Conservation (phyloP, 495 filamentous ascomycete species). For the Talaromyces wortmannii region DNA sequence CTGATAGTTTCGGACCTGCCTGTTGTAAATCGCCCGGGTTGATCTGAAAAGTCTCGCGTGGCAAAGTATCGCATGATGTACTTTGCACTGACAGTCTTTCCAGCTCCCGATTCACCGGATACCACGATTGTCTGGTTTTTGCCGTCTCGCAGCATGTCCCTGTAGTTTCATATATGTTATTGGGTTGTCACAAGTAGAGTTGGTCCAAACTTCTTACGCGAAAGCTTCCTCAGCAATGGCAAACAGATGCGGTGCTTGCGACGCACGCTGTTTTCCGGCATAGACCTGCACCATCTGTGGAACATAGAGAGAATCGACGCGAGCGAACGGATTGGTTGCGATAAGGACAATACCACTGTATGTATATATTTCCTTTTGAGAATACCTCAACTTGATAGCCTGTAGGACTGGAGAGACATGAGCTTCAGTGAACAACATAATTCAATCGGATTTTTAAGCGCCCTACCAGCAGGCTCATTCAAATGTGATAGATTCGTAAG, state of each 20-base stretch:
- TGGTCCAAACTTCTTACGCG: constrained; percentile 54
- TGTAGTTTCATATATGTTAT: constrained; percentile 20
- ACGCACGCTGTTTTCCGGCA: constrained; percentile 91
- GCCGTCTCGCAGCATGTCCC: constrained; percentile 92
- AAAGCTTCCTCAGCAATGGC: constrained; percentile 99
- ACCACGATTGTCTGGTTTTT: constrained; percentile 99
- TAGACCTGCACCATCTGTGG: constrained; percentile 99
- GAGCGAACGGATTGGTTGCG: constrained; percentile 95
- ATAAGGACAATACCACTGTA: constrained; percentile 99
- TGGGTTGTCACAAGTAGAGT: background rate
- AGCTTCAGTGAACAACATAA: constrained; percentile 14
- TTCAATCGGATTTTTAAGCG: constrained; percentile 1
- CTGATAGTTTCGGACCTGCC: constrained; percentile 85
- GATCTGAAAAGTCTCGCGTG: constrained; percentile 89
- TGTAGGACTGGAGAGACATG: constrained; percentile 67
- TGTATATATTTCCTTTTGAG: constrained; percentile 99
- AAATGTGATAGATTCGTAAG: constrained; percentile 95
- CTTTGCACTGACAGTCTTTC: constrained; percentile 98
- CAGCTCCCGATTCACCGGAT: constrained; percentile 95
- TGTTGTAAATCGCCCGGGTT: constrained; percentile 70
- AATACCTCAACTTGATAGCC: constrained; percentile 95
- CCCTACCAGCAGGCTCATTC: constrained; percentile 93
- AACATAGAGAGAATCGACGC: constrained; percentile 97
- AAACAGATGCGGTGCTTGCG: constrained; percentile 96
- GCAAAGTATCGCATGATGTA: constrained; percentile 99